phyloP scores from a whole-genome alignment of 2,329 filamentous ascomycete species.

The Cladobotryum protrusum region DNA sequence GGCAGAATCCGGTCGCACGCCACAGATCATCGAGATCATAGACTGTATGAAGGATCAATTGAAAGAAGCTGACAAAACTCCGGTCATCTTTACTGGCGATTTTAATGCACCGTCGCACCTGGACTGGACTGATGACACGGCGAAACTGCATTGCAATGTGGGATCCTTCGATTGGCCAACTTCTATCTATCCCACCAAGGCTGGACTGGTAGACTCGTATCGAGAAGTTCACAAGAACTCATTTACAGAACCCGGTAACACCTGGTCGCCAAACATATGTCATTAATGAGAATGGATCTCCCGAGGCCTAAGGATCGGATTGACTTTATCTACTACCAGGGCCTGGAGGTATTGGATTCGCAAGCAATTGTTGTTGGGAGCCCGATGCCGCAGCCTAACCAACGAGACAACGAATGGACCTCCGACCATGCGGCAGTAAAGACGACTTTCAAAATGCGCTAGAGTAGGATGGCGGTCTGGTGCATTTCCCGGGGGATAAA shows the following conservation, averaged over 20 bases:
- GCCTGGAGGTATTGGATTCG: constrained; percentile 27
- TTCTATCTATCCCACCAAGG: constrained; percentile 27
- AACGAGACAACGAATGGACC: constrained; percentile 35
- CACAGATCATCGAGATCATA: constrained; percentile 31
- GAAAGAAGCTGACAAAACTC: constrained; percentile 23
- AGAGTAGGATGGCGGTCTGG: no score
- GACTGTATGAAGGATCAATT: constrained; percentile 27
- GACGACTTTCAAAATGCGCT: no score
- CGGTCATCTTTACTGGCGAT: no score
- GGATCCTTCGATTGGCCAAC: constrained; percentile 32
- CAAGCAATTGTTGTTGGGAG: constrained; percentile 26
- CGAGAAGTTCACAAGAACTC: constrained; percentile 33
- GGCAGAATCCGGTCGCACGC: constrained; percentile 29
- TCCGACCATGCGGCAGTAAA: constrained; percentile 32
- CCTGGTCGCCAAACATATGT: constrained; percentile 37
- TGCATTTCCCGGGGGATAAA: no score
- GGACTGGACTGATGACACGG: constrained; percentile 31
- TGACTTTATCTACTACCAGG: constrained; percentile 37
- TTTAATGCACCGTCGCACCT: constrained; percentile 39
- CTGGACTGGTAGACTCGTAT: constrained; percentile 35
- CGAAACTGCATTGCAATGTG: constrained; percentile 31
- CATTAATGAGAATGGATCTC: constrained; percentile 23
- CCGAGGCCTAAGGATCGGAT: constrained; percentile 37
- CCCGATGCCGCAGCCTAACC: constrained; percentile 27
- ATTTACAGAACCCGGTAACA: constrained; percentile 24